Base-by-base conservation (phyloP, 1,284 basidiomycete species). In the Sanguinoderma infundibulare region DNA sequence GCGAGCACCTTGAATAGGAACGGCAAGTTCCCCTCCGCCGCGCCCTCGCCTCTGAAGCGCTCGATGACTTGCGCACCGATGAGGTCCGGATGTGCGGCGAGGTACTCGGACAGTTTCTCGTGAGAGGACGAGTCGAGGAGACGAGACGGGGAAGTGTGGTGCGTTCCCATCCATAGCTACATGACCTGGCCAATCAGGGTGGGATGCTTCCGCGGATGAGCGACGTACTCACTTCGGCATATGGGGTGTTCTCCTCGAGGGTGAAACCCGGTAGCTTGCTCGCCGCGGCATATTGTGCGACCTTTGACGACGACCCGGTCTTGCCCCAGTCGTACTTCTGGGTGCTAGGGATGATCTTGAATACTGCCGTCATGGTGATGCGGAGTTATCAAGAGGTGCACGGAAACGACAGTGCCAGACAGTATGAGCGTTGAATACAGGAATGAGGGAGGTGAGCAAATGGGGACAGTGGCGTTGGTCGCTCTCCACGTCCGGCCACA, bases 1-100 rank as follows among this genome's bases (percentile, higher is more conserved):
- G 93, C 92, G 40, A 99, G 86, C 17, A 97, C 89, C 75, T 98
- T 98, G 85, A 98, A 95, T 58, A 98, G 78, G 78, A 97, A 98
- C 0, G 96, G 96, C 10, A 98, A 81, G 69, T 93, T 91, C 56
- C 92, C 92, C 20, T 85, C 78, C 5, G 76, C 75, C 10, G 85
- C 82, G 61, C 87, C 78, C 15, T 68, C 71, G 24, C 60, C 62
- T 22, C 77, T 77, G 72, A 89, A 91, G 67, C 88, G 87, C 49
- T 79, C 78, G 12, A 83, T 72, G 57, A 96, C 85, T n/a, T 74
- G 74, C 30, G 79, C 69, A 15, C 92, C 92, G 49, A 97, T 86
- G 64, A 94, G 82, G 51, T 84, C 78, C 22, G 90, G 89, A 72
- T 93, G 81, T 1, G 79, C 75, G 24, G 83, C 79, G 65, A 98